These are phyloP conservation scores for Camelina hispida DNA, from an alignment of 345 rosid genomes.

Conservation along the genomic window DNA sequence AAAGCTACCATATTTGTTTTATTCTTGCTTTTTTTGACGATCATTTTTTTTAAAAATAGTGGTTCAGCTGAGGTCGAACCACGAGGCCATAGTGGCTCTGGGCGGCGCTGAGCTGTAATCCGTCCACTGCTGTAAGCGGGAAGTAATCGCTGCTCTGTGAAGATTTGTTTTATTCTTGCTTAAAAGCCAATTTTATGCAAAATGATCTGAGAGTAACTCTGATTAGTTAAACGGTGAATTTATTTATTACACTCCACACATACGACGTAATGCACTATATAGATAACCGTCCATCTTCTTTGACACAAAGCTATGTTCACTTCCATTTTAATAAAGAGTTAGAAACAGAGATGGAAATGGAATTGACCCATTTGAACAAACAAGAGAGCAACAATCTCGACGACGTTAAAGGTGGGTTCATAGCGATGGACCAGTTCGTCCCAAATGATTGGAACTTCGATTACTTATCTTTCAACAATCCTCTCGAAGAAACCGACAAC, in stretches of 20 bases:
- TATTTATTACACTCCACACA: slow-evolving; percentile 1
- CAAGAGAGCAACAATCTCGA: slow-evolving; percentile 23
- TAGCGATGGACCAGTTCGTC: slow-evolving; percentile 38
- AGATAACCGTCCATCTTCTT: neutral
- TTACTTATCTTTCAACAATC: slow-evolving; percentile 36
- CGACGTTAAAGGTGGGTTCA: slow-evolving; percentile 7
- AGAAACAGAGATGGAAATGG: slow-evolving; percentile 19
- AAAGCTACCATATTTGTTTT: neutral
- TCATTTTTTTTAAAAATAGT: too few relatives aligned
- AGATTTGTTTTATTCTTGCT: neutral
- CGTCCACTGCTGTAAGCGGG: too few relatives aligned
- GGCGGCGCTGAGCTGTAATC: too few relatives aligned
- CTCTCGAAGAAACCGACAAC: slow-evolving; percentile 1
- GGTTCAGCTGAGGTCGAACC: too few relatives aligned
- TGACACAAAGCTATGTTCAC: slow-evolving; percentile 5
- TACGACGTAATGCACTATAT: neutral
- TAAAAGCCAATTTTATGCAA: too few relatives aligned
- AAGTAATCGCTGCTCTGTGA: too few relatives aligned
- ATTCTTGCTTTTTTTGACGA: too few relatives aligned
- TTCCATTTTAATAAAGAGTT: neutral
- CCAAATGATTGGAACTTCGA: slow-evolving; percentile 55
- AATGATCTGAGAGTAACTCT: neutral
- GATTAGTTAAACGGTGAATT: neutral
- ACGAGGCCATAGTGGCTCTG: too few relatives aligned
- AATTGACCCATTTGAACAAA: neutral